Conservation (phyloP, 495 filamentous ascomycete species). For the Aeminium ludgeri region DNA sequence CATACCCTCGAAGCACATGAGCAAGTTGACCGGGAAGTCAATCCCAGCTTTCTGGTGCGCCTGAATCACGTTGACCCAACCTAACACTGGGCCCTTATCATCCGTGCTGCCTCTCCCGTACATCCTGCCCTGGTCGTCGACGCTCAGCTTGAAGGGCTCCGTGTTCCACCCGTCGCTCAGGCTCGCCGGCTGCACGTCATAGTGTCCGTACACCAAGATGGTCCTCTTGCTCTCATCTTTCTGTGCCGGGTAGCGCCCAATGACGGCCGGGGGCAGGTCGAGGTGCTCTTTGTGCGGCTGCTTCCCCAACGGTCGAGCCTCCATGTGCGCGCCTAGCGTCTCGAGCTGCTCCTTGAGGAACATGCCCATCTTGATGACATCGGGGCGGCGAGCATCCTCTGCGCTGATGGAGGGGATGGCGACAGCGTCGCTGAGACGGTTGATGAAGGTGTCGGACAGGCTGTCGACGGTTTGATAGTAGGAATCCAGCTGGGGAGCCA, state of each 20-base stretch:
- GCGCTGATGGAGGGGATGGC: conserved; percentile 92
- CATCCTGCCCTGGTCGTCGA: conserved; percentile 85
- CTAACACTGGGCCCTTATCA: conserved; percentile 94
- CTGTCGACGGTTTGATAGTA: conserved; percentile 47
- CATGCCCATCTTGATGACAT: conserved; percentile 88
- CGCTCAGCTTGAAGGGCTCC: conserved; percentile 78
- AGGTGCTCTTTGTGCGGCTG: conserved; percentile 81
- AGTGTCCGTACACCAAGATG: conserved; percentile 94
- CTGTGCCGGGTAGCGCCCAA: conserved; percentile 62
- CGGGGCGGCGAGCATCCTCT: conserved; percentile 66
- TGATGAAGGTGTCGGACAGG: conserved; percentile 69
- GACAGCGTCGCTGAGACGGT: conserved; percentile 78
- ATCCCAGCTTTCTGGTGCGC: conserved; percentile 88
- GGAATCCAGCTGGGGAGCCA: conserved; percentile 26
- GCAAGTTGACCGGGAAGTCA: conserved; percentile 89
- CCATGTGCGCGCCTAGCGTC: conserved; percentile 67
- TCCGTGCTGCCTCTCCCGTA: conserved; percentile 90
- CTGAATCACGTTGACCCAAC: conserved; percentile 96
- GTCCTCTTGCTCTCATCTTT: conserved; percentile 80
- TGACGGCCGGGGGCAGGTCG: conserved; percentile 78
- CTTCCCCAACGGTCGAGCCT: conserved; percentile 69
- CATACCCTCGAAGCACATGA: conserved; percentile 99
- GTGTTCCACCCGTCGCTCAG: conserved; percentile 93
- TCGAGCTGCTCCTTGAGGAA: conserved; percentile 72
- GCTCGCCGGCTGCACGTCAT: conserved; percentile 92